A percentile compares a stretch with the other conserved stretches of the same genome.
These are phyloP conservation scores for Phytomonas sp. DNA, from an alignment of 208 protist genomes.

Conservation along the genomic window DNA sequence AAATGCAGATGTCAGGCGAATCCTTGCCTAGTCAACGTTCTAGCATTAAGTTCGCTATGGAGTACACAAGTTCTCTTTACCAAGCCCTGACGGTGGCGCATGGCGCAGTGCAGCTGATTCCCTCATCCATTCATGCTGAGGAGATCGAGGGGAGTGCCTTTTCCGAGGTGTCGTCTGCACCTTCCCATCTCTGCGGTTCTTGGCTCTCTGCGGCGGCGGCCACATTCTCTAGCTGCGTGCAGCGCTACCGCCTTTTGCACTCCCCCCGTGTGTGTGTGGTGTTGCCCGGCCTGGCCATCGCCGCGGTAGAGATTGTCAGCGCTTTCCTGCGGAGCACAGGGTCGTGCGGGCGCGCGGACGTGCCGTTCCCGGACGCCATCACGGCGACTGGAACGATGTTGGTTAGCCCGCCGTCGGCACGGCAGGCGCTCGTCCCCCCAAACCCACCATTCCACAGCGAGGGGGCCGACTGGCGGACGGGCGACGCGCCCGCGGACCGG, in stretches of 20 bases:
- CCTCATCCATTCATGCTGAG: background rate
- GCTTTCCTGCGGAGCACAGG: background rate
- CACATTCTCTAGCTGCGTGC: constrained; percentile 5
- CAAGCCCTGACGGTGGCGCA: constrained; percentile 5
- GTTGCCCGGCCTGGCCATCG: constrained; percentile 30
- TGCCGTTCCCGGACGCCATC: background rate
- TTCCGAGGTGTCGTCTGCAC: background rate
- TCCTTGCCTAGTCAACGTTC: background rate
- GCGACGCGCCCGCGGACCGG: constrained; percentile 3
- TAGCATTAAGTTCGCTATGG: background rate
- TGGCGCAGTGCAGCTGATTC: constrained; percentile 10
- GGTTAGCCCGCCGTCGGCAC: constrained; percentile 10
- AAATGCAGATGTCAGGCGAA: background rate
- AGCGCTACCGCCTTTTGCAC: constrained; percentile 6
- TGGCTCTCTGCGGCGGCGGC: constrained; percentile 9
- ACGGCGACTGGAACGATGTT: constrained; percentile 19
- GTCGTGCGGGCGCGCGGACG: background rate
- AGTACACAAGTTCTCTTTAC: background rate
- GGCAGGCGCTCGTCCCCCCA: background rate
- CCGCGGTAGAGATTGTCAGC: constrained; percentile 24
- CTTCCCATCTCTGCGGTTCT: constrained; percentile 6
- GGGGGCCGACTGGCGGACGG: constrained; percentile 4
- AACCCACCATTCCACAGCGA: constrained; percentile 7
- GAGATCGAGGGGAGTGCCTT: constrained; percentile 5
- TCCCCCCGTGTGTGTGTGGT: constrained; percentile 17